Base-by-base conservation (phyloP, 2,329 filamentous ascomycete species). In the Plenodomus lindquistii region DNA sequence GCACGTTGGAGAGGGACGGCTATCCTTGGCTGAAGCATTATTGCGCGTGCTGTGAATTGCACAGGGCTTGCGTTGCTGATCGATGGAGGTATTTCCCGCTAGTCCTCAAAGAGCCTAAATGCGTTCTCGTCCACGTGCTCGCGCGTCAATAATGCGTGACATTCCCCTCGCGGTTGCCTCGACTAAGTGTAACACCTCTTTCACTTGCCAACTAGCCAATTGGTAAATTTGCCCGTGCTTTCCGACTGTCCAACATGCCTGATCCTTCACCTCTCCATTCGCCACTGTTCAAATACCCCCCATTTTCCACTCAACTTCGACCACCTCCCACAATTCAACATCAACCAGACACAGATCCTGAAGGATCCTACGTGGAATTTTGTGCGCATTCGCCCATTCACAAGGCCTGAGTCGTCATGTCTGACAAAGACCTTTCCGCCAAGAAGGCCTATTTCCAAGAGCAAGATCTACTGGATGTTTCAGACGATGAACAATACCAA, bases 1-100 rank as follows among this genome's bases (percentile, higher is more conserved):
- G 35, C 37, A 18, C 54, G 57, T 46, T 51, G 48, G 20, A 67
- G 16, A 27, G 50, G 56, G 27, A 40, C 35, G 18, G 52, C 27
- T 65, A 70, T 61, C 41, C 65, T 62, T 29, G 66, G 65, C 48
- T 71, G 67, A 39, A 70, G 42, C 68, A 71, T 71, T 24, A 34
- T 31, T 61, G 53, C 21, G 55, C 45, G 46, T 18, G 34, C 42
- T 20, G 37, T 48, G 46, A 18, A 37, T 36, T 21, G 39, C 17
- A 37, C 41, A 42, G 6, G 4, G 27, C 9, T 31, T 15, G 9
- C 10, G 27, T 31, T 8, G 11, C 27, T 11, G 6, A 31, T 31
- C 6, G 11, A 31, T 31, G 15, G 27, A 31, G 6, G 27, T 31
- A 31, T 18, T 45, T 27, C 31, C 20, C 21, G 29, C 54, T 61